Conservation (phyloP, 345 rosid species). For the Arabidopsis arenosa region DNA sequence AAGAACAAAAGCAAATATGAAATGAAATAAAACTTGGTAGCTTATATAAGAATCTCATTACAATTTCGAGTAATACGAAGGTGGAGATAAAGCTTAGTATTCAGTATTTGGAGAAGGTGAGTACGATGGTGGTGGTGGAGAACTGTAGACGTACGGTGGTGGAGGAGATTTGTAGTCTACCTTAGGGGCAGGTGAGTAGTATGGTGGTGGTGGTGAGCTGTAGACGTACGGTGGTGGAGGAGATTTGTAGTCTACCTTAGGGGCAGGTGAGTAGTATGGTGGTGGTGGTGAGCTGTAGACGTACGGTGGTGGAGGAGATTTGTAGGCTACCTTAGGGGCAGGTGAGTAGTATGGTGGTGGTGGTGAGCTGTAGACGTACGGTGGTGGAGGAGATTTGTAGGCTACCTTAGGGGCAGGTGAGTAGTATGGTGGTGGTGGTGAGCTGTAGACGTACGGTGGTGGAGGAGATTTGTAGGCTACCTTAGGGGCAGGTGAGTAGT, state of each 20-base stretch:
- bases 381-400: too few relatives aligned
- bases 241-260: neutral
- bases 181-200: neutral
- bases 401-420: too few relatives aligned
- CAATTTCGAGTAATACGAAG: neutral
- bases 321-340: too few relatives aligned
- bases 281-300: too few relatives aligned
- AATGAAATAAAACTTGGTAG: neutral
- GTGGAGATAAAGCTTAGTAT: neutral
- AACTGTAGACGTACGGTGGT: constrained; percentile 1
- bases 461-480: too few relatives aligned
- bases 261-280: too few relatives aligned
- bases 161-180: neutral
- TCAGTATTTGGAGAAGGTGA: constrained; percentile 10
- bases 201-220: neutral
- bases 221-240: neutral
- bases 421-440: too few relatives aligned
- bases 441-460: too few relatives aligned
- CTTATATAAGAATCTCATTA: neutral
- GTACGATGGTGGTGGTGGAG: neutral
- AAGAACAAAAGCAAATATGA: neutral
- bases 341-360: too few relatives aligned
- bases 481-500: too few relatives aligned
- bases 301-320: too few relatives aligned
- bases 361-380: too few relatives aligned